A percentile compares a stretch with the other conserved stretches of the same genome.
phyloP scores from a whole-genome alignment of 1,139 yeast species.

The Casaregolazyma suthepensis region DNA sequence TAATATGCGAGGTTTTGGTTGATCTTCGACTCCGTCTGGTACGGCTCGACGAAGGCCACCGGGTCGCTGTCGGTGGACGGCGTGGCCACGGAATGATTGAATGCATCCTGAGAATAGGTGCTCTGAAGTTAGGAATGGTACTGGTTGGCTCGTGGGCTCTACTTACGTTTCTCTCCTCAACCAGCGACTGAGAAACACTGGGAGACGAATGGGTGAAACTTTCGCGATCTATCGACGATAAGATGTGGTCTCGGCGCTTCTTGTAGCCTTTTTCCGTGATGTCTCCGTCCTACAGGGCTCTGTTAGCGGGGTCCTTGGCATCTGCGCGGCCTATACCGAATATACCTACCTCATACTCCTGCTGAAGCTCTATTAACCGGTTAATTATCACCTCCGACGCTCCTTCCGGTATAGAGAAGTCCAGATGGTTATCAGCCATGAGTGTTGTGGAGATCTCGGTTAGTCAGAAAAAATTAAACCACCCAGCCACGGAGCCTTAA shows the following conservation, averaged over 20 bases:
- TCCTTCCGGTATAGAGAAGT: slow-evolving; percentile 38
- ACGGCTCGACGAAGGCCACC: neutral
- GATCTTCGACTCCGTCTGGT: neutral
- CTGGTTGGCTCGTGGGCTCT: neutral
- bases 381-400: slow-evolving; percentile 33
- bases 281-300: slow-evolving; percentile 46
- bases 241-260: slow-evolving; percentile 47
- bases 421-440: slow-evolving; percentile 2
- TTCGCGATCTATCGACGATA: slow-evolving; percentile 24
- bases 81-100: neutral
- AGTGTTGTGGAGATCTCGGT: neutral
- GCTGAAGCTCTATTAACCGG: slow-evolving; percentile 39
- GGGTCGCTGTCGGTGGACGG: neutral
- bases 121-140: neutral
- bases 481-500: neutral
- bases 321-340: neutral
- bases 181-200: neutral
- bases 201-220: slow-evolving; percentile 2
- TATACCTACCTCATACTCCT: slow-evolving; percentile 39
- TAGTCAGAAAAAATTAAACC: neutral
- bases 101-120: slow-evolving; percentile 5
- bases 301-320: neutral
- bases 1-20: slow-evolving; percentile 1
- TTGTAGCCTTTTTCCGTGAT: slow-evolving; percentile 63
- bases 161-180: neutral